These are phyloP conservation scores for Forsythia viridissima DNA, from an alignment of 257 asterid species.

Conservation along the genomic window DNA sequence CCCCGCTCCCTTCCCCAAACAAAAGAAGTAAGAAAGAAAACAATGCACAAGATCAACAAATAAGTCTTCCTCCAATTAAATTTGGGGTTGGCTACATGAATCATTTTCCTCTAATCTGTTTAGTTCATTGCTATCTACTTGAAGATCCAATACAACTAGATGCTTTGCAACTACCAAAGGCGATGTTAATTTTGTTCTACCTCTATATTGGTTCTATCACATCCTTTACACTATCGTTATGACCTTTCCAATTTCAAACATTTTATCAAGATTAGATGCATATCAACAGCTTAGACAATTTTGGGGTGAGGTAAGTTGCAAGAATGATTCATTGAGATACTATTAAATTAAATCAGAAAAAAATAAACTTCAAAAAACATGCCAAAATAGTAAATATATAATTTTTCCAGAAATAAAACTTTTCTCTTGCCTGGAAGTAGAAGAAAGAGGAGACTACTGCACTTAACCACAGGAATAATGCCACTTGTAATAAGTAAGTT, in stretches of 20 bases:
- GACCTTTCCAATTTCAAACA: background rate
- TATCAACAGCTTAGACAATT: background rate
- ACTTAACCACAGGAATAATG: conserved; percentile 88
- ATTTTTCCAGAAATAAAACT: conserved; percentile 7
- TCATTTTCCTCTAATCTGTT: background rate
- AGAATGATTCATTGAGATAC: background rate
- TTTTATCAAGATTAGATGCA: conserved; percentile 6
- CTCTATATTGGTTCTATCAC: background rate
- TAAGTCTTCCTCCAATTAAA: background rate
- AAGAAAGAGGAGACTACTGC: conserved; percentile 94
- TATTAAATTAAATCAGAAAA: conserved; percentile 6
- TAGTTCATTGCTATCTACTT: background rate
- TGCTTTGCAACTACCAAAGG: background rate
- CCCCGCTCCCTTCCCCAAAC: background rate
- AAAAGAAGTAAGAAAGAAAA: background rate
- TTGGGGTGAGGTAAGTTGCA: conserved; percentile 10
- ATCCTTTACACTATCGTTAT: background rate
- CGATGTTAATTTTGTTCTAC: background rate
- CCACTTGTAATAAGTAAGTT: conserved; percentile 75
- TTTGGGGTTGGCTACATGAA: background rate
- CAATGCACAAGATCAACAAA: background rate
- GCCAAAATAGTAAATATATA: background rate
- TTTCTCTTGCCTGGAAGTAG: conserved; percentile 79
- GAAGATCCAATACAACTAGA: background rate
- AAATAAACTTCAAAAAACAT: background rate